These are phyloP conservation scores for Drosera capensis DNA, from an alignment of 148 eudicot species.

Conservation along the genomic window DNA sequence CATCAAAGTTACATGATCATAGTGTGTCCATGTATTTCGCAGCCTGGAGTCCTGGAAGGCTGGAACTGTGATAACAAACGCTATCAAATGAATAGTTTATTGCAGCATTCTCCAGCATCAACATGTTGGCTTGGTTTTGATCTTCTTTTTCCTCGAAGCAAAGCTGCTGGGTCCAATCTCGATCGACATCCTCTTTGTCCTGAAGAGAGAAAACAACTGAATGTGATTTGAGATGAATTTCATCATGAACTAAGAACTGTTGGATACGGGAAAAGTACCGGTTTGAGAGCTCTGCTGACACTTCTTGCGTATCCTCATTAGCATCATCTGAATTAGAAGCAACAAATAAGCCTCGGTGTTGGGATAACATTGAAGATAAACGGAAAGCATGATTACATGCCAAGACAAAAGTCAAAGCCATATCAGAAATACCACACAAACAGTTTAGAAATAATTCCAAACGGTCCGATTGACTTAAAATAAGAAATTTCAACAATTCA, in stretches of 20 bases:
- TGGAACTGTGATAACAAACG: no score
- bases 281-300: slow-evolving; percentile 38
- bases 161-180: slow-evolving; percentile 69
- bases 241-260: background rate
- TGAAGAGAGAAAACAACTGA: slow-evolving; percentile 17
- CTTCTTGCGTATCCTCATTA: slow-evolving; percentile 29
- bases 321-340: slow-evolving; percentile 21
- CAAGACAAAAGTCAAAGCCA: background rate
- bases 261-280: slow-evolving; percentile 21
- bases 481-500: no score
- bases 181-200: slow-evolving; percentile 67
- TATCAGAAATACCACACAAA: background rate
- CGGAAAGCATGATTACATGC: background rate
- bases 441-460: no score
- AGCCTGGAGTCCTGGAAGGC: no score
- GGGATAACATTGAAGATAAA: background rate
- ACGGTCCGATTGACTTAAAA: no score
- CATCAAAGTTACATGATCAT: no score
- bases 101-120: no score
- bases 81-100: no score
- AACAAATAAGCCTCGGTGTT: background rate
- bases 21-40: no score
- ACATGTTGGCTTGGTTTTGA: slow-evolving; percentile 32
- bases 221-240: background rate
- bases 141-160: slow-evolving; percentile 75